phyloP scores from a whole-genome alignment of 345 rosid species.

The Gossypium arboreum region DNA sequence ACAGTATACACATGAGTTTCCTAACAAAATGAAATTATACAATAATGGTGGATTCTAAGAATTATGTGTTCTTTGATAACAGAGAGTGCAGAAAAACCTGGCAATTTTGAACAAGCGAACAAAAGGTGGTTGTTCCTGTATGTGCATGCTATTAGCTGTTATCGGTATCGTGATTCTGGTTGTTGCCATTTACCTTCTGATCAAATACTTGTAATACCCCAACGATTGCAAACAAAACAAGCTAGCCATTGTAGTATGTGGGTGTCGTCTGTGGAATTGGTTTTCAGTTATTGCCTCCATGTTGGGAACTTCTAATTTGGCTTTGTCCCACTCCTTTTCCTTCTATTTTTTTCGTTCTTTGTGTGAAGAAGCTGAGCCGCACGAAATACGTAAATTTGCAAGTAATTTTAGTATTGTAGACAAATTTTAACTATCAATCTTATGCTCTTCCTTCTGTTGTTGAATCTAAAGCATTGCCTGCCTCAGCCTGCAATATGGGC shows the following conservation, averaged over 20 bases:
- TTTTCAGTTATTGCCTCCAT: neutral
- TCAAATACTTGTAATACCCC: slow-evolving; percentile 60
- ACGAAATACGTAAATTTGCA: neutral
- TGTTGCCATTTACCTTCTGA: slow-evolving; percentile 55
- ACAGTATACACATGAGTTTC: neutral
- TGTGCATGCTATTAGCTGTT: slow-evolving; percentile 78
- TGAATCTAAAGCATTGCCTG: neutral
- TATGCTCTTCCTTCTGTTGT: neutral
- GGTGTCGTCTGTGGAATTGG: slow-evolving; percentile 8
- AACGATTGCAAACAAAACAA: neutral
- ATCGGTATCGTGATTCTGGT: slow-evolving; percentile 73
- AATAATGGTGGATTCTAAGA: neutral
- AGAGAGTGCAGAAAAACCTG: slow-evolving; percentile 91
- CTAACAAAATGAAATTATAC: neutral
- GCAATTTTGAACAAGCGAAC: slow-evolving; percentile 88
- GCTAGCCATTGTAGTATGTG: neutral
- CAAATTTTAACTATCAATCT: neutral
- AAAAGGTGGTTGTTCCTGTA: slow-evolving; percentile 86
- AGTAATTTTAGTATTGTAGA: neutral
- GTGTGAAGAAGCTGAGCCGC: neutral
- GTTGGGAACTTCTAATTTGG: slow-evolving; percentile 15
- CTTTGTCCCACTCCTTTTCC: neutral
- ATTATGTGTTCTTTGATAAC: slow-evolving; percentile 21
- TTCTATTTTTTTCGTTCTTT: neutral
- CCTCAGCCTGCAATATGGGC: neutral